Evolutionary conservation across 1,284 basidiomycete species (phyloP).

Genomic region (Pseudozyma flocculosa): DNA sequence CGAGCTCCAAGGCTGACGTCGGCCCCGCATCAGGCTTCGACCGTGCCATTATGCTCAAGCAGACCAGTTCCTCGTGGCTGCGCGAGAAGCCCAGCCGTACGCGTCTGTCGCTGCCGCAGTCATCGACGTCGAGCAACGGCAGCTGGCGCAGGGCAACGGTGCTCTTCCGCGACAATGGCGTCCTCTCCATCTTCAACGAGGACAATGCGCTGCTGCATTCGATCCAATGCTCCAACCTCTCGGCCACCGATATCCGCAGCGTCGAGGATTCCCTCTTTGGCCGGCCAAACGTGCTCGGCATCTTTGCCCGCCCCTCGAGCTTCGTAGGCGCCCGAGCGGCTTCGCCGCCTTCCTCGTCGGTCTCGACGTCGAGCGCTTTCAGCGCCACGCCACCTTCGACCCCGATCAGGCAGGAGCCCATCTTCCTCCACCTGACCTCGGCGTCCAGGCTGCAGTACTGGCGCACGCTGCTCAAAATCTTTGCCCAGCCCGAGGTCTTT

Average conservation of each 20-base stretch:
- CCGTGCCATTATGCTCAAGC: slow-evolving; percentile 9
- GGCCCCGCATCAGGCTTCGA: slow-evolving; percentile 17
- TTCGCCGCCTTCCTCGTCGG: too few species aligned
- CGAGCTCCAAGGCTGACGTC: slow-evolving; percentile 8
- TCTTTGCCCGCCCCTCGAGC: slow-evolving; percentile 28
- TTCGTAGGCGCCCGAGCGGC: slow-evolving; percentile 1
- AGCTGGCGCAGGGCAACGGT: slow-evolving; percentile 39
- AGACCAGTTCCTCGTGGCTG: slow-evolving; percentile 19
- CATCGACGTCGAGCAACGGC: slow-evolving; percentile 8
- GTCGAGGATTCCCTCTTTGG: slow-evolving; percentile 45
- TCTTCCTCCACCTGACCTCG: slow-evolving; percentile 39
- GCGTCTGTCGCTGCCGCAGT: slow-evolving; percentile 22
- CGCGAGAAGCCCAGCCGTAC: slow-evolving; percentile 33
- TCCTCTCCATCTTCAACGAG: slow-evolving; percentile 36
- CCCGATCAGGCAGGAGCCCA: slow-evolving; percentile 19
- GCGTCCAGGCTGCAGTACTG: slow-evolving; percentile 27
- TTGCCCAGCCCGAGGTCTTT: slow-evolving; percentile 37
- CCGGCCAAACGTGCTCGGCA: slow-evolving; percentile 30
- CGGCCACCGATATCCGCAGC: slow-evolving; percentile 34
- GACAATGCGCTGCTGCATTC: slow-evolving; percentile 40
- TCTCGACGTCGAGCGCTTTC: too few species aligned
- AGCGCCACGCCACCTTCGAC: too few species aligned
- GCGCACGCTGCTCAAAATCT: slow-evolving; percentile 27
- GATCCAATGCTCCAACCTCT: slow-evolving; percentile 21
- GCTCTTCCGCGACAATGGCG: slow-evolving; percentile 40